These are phyloP conservation scores for Magnaporthiopsis poae DNA, from an alignment of 2,329 filamentous ascomycete species.

Conservation along the genomic window DNA sequence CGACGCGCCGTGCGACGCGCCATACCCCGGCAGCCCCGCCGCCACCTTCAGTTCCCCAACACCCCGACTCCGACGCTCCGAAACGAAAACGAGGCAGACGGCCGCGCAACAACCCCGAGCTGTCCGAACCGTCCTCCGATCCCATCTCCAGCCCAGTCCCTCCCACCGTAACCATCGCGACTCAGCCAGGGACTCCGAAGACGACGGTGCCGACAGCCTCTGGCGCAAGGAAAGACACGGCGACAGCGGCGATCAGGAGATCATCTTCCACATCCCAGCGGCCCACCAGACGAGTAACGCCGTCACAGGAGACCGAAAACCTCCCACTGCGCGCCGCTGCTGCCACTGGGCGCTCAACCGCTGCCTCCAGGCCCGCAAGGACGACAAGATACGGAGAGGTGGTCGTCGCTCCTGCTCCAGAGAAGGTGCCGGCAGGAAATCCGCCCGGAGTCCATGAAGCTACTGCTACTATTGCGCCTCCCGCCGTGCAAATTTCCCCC, in stretches of 20 bases:
- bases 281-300: not conserved
- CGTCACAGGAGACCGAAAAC: not conserved
- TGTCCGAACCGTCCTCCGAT: not conserved
- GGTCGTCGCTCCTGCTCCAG: not conserved
- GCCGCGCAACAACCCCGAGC: not conserved
- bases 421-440: not conserved
- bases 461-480: no score
- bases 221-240: not conserved
- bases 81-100: not conserved
- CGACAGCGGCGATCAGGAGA: not conserved
- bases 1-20: slow-evolving; percentile 25
- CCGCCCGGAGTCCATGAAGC: not conserved
- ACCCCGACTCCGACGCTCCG: not conserved
- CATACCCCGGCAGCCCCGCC: slow-evolving; percentile 22
- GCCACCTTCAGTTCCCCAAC: not conserved
- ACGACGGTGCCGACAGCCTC: slow-evolving; percentile 35
- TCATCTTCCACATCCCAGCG: not conserved
- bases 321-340: not conserved
- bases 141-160: not conserved
- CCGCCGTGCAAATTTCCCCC: not conserved
- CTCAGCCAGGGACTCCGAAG: not conserved
- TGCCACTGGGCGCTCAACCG: not conserved
- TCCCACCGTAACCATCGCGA: not conserved
- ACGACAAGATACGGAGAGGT: not conserved
- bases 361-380: not conserved